Evolutionary conservation across 176 grass and related monocot genomes (phyloP), one percentile per base, ranked within the genome.

Genomic region (Triticum aestivum): DNA sequence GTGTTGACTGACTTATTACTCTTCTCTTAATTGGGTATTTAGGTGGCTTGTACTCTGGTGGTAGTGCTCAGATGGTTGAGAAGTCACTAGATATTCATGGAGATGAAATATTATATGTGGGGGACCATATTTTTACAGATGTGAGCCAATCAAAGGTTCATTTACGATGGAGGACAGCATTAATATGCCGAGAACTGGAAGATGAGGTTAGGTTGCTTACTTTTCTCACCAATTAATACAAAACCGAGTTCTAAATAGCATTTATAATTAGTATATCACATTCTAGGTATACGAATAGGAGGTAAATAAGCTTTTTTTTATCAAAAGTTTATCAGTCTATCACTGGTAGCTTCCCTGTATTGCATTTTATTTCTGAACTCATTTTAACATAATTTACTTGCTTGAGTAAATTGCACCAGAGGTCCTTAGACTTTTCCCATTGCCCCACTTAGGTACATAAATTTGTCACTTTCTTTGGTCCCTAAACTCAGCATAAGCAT

Each of bases 101-200:
- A 65, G 96, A 95, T 87, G 96, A 95, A 75, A 95, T 98, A 86
- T 92, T 98, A 88, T 98, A 98, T 92, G 96, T 98, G 63, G 93
- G 96, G 33, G 93, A 98, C 33, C 96, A 98, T 92, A 98, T 98
- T 85, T 98, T 86, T 82, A 98, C 96, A 71, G 93, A 98, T 82
- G 93, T 98, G 79, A 98, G 96, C 90, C 96, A 98, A 84, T 95
- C 96, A 79, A 98, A 98, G 87, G 93, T 98, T 91, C 93, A 98
- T 93, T 89, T 95, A 86, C 90, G 96, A 87, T 98, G 96, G 96
- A 91, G 96, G 47, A 95, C 96, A 83, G 93, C 96, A 82, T 85
- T 98, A 75, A 92, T 98, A 56, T 98, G 93, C 65, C 82, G 96
- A 82, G 93, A 98, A 93, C 86, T 98, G 78, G 96, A 98, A 91